Evolutionary conservation across 2,329 filamentous ascomycete species (phyloP).

Genomic region (Sarocladiaceae sp.): DNA sequence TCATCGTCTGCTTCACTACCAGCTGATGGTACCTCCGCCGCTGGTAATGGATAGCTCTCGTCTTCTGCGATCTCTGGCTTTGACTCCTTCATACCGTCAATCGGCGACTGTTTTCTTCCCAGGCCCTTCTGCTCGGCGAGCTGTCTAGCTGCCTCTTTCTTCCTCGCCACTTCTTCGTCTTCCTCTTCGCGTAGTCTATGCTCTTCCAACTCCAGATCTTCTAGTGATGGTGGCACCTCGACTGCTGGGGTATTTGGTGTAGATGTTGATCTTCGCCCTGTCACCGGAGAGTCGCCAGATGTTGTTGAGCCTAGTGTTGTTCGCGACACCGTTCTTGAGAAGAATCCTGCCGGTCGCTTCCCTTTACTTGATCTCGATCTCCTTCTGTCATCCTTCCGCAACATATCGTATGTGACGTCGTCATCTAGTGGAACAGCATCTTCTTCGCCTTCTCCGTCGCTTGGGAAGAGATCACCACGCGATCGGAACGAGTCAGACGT

Average conservation of each 20-base stretch:
- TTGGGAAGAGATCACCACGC: conserved; percentile 84
- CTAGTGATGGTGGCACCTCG: conserved; percentile 40
- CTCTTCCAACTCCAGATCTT: conserved; percentile 51
- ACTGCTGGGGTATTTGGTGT: conserved; percentile 31
- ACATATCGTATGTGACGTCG: conserved; percentile 81
- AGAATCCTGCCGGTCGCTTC: conserved; percentile 41
- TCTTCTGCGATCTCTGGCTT: conserved; percentile 28
- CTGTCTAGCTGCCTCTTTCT: conserved; percentile 46
- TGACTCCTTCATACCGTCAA: conserved; percentile 13
- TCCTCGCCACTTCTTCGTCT: conserved; percentile 47
- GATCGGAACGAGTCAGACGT: conserved; percentile 86
- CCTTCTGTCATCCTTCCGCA: conserved; percentile 70
- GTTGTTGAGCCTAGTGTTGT: conserved; percentile 48
- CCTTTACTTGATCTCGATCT: conserved; percentile 61
- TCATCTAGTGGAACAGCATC: conserved; percentile 92
- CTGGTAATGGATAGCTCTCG: conserved; percentile 19
- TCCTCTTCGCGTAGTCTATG: conserved; percentile 46
- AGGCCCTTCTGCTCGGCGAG: conserved; percentile 49
- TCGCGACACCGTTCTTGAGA: conserved; percentile 52
- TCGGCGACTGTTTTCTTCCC: conserved; percentile 16
- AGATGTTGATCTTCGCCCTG: conserved; percentile 23
- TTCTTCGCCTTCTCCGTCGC: conserved; percentile 79
- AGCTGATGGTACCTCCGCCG: not conserved
- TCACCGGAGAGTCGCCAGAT: conserved; percentile 31
- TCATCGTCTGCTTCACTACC: not conserved